Evolutionary conservation across 2,329 filamentous ascomycete genomes (phyloP).

Genomic region (Exophiala dermatitidis): DNA sequence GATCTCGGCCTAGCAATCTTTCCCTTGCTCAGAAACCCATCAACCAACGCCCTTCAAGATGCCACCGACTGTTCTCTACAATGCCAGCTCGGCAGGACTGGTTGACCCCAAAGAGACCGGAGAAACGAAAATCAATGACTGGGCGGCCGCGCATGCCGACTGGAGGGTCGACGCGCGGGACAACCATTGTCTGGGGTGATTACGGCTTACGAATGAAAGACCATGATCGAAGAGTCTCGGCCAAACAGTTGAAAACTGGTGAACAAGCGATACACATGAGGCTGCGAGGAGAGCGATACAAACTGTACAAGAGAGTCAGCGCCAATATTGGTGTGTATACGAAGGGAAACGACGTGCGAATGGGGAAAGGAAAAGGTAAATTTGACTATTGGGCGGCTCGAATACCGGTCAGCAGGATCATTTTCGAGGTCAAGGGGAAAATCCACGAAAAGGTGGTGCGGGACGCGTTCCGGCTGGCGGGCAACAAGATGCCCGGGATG

Average conservation of each 20-base stretch:
- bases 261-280: conserved; percentile 89
- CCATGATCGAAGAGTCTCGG: conserved; percentile 83
- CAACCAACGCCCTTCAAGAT: conserved; percentile 42
- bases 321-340: conserved; percentile 94
- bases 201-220: conserved; percentile 91
- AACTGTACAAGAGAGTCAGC: conserved; percentile 81
- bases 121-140: conserved; percentile 81
- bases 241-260: conserved; percentile 77
- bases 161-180: conserved; percentile 84
- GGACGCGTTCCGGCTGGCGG: conserved; percentile 89
- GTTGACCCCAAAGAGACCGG: conserved; percentile 73
- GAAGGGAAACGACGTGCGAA: conserved; percentile 92
- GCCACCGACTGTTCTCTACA: conserved; percentile 57
- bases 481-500: conserved; percentile 77
- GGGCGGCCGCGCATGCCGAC: conserved; percentile 81
- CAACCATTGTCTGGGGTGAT: conserved; percentile 92
- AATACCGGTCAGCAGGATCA: conserved; percentile 80
- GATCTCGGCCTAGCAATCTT: conserved; percentile 20
- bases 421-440: conserved; percentile 87
- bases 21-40: conserved; percentile 31
- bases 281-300: conserved; percentile 83
- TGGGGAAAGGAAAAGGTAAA: conserved; percentile 97
- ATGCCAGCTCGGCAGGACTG: conserved; percentile 59
- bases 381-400: conserved; percentile 95
- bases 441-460: conserved; percentile 89